These are phyloP conservation scores for Komagataella kurtzmanii DNA, from an alignment of 805 yeast genomes.

Conservation along the genomic window DNA sequence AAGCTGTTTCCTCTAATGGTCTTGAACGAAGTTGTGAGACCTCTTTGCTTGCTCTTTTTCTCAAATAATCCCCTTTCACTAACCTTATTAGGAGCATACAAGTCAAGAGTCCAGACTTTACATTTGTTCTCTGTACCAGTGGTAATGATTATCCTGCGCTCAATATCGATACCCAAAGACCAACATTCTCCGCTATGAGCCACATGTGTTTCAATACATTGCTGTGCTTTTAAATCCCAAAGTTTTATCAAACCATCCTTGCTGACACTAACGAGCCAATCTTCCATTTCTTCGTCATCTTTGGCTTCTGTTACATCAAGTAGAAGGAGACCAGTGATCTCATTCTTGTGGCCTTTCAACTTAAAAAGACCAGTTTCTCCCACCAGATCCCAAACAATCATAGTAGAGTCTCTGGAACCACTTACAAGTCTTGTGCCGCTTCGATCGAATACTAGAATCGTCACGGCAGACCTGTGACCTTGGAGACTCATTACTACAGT, in stretches of 20 bases:
- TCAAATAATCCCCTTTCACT: conserved; percentile 53
- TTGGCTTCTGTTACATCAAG: conserved; percentile 14
- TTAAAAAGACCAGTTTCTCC: conserved; percentile 83
- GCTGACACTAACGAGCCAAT: conserved; percentile 63
- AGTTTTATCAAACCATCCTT: conserved; percentile 87
- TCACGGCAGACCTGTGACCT: conserved; percentile 84
- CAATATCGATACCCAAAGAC: conserved; percentile 43
- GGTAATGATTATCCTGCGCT: conserved; percentile 38
- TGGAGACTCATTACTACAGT: conserved; percentile 68
- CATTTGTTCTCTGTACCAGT: conserved; percentile 73
- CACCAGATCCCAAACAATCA: conserved; percentile 91
- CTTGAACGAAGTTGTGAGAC: conserved; percentile 43
- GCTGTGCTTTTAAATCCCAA: conserved; percentile 87
- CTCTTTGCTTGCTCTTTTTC: conserved; percentile 66
- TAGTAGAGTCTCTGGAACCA: conserved; percentile 75
- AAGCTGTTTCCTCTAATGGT: conserved; percentile 26
- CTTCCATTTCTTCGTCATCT: conserved; percentile 40
- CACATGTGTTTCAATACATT: conserved; percentile 87
- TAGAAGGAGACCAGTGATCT: conserved; percentile 59
- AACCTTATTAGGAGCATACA: conserved; percentile 38
- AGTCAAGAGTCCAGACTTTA: conserved; percentile 69
- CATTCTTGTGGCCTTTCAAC: conserved; percentile 80
- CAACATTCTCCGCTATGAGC: conserved; percentile 94
- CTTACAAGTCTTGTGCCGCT: conserved; percentile 79
- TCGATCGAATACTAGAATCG: conserved; percentile 53